Base-by-base conservation (phyloP, 208 protist species). In the Acanthamoeba pearcei region DNA sequence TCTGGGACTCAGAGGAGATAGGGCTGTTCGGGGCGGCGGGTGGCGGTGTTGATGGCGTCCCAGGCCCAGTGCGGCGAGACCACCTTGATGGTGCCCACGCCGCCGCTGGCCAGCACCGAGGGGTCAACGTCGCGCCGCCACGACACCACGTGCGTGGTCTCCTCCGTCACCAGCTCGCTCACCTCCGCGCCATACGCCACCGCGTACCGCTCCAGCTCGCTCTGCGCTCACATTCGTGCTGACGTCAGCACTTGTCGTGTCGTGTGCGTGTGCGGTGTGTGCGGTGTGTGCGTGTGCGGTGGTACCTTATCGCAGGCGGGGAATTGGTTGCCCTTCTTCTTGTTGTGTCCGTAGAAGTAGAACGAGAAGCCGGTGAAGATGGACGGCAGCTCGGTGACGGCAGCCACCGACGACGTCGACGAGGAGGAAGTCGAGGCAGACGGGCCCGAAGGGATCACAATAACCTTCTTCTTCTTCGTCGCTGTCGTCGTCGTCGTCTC, bases 91-190 rank as follows among this genome's bases (percentile, higher is more conserved):
- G 49, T 13, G 76, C 76, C 17, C 5, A 42, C 46, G 1, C 22
- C 27, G 19, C 19, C 24, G 19, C 19, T 5, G 13, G 46, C 27
- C 76, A 35, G 35, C 49, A n/a, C 13, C 76, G 49, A 15, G 76
- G 38, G 24, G 3, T 68, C 62, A 2, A 29, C 62, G 62, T 24
- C 62, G 62, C 62, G 62, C 62, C 62, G 62, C 76, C 76, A 85
- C 76, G 76, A 85, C 76, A 85, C 76, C 22, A 85, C 49, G 29
- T 85, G 76, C 22, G 76, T 85, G 46, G 76, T 85, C 76, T 85
- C 76, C 76, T 85, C 76, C 46, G 76, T 85, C 19, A 60, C 76
- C 49, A 85, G 24, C 46, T 8, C 46, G 76, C 46, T n/a, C 76
- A 85, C 76, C 13, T 85, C 76, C 15, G 76, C 76, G 10, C 76